Conservation (phyloP, 805 yeast species). For the Ogataea corticis region DNA sequence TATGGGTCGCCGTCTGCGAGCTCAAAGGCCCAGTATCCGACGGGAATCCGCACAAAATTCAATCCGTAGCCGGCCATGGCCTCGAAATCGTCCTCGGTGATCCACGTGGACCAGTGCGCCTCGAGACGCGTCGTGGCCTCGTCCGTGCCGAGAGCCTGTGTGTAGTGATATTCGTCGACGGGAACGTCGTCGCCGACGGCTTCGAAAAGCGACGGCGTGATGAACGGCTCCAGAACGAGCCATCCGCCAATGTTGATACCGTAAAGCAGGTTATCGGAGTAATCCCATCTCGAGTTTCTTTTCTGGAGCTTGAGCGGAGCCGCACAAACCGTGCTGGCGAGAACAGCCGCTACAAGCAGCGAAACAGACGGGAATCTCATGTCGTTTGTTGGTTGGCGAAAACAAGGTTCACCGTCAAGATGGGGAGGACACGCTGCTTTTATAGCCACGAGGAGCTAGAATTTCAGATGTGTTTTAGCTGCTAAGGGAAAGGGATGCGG, state of each 20-base stretch:
- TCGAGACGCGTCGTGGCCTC: conserved; percentile 52
- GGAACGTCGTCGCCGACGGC: conserved; percentile 54
- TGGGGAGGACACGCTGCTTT: neutral
- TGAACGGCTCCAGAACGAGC: conserved; percentile 85
- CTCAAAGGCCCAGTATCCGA: conserved; percentile 92
- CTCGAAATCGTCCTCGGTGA: conserved; percentile 69
- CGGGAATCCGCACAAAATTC: conserved; percentile 85
- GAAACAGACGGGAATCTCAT: conserved; percentile 16
- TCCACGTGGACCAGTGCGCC: conserved; percentile 78
- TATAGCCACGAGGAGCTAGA: neutral
- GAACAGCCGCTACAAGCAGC: neutral
- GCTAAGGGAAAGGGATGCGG: neutral
- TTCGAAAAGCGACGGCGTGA: conserved; percentile 74
- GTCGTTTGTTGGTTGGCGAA: neutral
- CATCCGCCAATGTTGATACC: conserved; percentile 92
- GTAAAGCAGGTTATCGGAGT: conserved; percentile 29
- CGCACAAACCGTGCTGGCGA: conserved; percentile 15
- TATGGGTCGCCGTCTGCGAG: conserved; percentile 71
- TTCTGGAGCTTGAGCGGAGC: conserved; percentile 31
- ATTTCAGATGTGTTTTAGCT: neutral
- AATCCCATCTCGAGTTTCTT: conserved; percentile 36
- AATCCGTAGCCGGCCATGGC: conserved; percentile 63
- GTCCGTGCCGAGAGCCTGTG: conserved; percentile 59
- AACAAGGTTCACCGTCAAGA: no score
- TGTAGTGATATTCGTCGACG: conserved; percentile 79